Percentiles rank a stretch among this genome's conserved stretches.
Conservation (phyloP, 2,329 filamentous ascomycete species). For the Penicillium sp. region DNA sequence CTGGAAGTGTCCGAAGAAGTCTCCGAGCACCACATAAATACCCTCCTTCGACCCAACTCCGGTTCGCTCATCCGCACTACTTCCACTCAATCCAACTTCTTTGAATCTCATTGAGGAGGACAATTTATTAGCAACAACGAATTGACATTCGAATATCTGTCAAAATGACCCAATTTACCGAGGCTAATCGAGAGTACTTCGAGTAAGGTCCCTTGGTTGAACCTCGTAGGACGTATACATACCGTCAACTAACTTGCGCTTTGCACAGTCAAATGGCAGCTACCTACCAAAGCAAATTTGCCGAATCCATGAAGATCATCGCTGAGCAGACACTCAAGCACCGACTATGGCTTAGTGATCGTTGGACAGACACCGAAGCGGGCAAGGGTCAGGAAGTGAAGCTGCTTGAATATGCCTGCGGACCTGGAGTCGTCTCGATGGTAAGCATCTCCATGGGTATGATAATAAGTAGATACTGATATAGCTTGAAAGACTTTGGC, state of each 20-base stretch:
- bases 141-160: too few species aligned
- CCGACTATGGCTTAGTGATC: conserved; percentile 67
- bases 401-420: conserved; percentile 78
- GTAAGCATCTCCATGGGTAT: conserved; percentile 48
- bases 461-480: not conserved
- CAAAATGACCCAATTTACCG: conserved; percentile 44
- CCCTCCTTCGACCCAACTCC: not conserved
- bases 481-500: conserved; percentile 58
- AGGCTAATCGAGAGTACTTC: conserved; percentile 48
- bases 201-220: conserved; percentile 41
- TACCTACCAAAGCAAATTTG: conserved; percentile 63
- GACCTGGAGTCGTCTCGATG: conserved; percentile 69
- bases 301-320: conserved; percentile 61
- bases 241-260: not conserved
- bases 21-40: conserved; percentile 34
- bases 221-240: not conserved
- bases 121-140: not conserved
- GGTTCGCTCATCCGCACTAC: not conserved
- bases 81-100: not conserved
- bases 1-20: conserved; percentile 42
- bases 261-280: conserved; percentile 57
- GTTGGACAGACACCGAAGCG: conserved; percentile 52
- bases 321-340: conserved; percentile 60
- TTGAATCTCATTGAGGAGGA: not conserved
- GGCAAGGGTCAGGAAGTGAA: conserved; percentile 49